Evolutionary conservation across 306 rosid genomes (phyloP).

Genomic region (Quercus suber): DNA sequence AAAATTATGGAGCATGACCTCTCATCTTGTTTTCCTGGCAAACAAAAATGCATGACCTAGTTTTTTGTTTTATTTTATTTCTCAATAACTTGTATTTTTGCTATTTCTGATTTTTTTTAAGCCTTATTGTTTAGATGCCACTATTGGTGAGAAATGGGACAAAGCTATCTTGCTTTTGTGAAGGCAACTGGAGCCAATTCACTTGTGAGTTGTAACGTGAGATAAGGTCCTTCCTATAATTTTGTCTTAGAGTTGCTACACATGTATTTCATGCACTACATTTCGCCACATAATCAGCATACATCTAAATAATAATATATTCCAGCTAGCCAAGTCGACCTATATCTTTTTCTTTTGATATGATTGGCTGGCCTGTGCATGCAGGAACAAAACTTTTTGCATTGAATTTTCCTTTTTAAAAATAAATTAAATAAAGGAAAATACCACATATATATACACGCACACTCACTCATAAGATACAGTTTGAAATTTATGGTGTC

Average conservation of each 20-base stretch:
- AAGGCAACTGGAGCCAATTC: not conserved
- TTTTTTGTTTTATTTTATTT: not conserved
- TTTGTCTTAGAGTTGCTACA: slow-evolving; percentile 6
- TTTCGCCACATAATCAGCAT: not conserved
- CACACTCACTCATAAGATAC: no score
- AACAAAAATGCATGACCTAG: no score
- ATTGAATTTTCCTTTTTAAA: no score
- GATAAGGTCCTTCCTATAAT: not conserved
- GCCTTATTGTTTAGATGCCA: not conserved
- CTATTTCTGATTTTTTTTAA: not conserved
- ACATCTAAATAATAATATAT: not conserved
- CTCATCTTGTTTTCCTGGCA: no score
- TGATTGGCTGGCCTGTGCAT: no score
- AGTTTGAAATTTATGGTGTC: no score
- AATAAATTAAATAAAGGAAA: no score
- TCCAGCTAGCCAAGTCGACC: not conserved
- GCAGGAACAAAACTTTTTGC: no score
- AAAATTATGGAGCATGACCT: no score
- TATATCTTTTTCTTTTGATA: not conserved
- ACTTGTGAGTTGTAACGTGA: not conserved
- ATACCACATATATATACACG: no score
- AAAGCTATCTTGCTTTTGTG: not conserved
- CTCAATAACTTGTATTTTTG: not conserved
- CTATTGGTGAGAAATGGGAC: not conserved
- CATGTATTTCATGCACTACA: slow-evolving; percentile 27